phyloP scores from a whole-genome alignment of 768 basidiomycete species.

The Tulasnella sp. region DNA sequence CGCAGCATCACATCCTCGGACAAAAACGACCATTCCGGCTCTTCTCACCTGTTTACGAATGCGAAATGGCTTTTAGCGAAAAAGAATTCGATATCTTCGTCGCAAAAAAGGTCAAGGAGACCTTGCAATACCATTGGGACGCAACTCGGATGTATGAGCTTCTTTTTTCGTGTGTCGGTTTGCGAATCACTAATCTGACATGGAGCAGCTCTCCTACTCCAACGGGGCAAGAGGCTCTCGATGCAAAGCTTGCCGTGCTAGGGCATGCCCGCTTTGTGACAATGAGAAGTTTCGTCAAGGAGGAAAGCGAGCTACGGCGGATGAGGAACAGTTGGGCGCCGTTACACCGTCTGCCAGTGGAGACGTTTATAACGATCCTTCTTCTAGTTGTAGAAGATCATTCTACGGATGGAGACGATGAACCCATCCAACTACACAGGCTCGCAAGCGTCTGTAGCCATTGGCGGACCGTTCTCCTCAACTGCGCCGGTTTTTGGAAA shows the following conservation, averaged over 20 bases:
- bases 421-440: neutral
- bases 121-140: neutral
- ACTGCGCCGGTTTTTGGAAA: neutral
- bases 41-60: neutral
- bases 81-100: neutral
- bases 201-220: neutral
- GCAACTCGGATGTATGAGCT: neutral
- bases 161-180: neutral
- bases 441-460: neutral
- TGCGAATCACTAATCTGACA: neutral
- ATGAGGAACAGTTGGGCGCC: neutral
- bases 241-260: neutral
- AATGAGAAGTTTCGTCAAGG: neutral
- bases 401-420: neutral
- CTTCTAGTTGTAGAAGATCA: neutral
- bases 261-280: neutral
- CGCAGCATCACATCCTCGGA: neutral
- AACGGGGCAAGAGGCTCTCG: neutral
- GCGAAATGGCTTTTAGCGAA: neutral
- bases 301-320: neutral
- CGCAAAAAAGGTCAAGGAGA: neutral
- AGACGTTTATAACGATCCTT: neutral
- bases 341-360: neutral
- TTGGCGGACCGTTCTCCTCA: neutral
- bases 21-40: neutral